A percentile compares a stretch with the other conserved stretches of the same genome.
phyloP scores from a whole-genome alignment of 108 stramenopile genomes.

The Ochromonas danica region DNA sequence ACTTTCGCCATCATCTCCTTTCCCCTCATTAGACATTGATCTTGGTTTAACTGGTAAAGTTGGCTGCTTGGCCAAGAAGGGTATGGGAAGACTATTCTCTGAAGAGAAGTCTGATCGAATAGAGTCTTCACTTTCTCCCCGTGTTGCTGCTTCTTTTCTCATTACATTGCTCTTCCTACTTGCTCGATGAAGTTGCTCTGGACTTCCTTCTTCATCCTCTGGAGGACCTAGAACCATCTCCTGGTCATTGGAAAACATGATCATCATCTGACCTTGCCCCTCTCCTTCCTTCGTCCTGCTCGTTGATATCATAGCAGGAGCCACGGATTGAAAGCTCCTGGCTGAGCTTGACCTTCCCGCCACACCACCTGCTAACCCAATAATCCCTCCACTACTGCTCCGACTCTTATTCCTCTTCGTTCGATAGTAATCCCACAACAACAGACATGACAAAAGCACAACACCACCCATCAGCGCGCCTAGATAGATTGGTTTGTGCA shows the following conservation, averaged over 20 bases:
- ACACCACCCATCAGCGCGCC: constrained; percentile 4
- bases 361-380: constrained; percentile 13
- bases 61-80: constrained; percentile 8
- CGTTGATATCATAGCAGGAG: constrained; percentile 15
- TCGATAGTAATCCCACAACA: too few species aligned
- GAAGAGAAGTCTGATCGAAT: too few species aligned
- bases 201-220: too few species aligned
- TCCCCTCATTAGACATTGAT: constrained; percentile 15
- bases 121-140: too few species aligned
- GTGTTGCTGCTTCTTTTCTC: too few species aligned
- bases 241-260: too few species aligned
- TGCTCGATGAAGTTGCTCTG: too few species aligned
- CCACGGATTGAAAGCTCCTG: too few species aligned
- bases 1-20: constrained; percentile 15
- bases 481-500: constrained; percentile 10
- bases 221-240: too few species aligned
- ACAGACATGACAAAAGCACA: constrained; percentile 15
- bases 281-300: constrained; percentile 5
- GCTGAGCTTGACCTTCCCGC: constrained; percentile 1
- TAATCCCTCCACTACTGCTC: too few species aligned
- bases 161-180: too few species aligned
- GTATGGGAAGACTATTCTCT: constrained; percentile 10
- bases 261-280: constrained; percentile 9
- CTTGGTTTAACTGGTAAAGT: constrained; percentile 10
- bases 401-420: too few species aligned